Percentiles rank a stretch among this genome's conserved stretches.
Evolutionary conservation across 768 basidiomycete species (phyloP).

Genomic region (Russula emetica): DNA sequence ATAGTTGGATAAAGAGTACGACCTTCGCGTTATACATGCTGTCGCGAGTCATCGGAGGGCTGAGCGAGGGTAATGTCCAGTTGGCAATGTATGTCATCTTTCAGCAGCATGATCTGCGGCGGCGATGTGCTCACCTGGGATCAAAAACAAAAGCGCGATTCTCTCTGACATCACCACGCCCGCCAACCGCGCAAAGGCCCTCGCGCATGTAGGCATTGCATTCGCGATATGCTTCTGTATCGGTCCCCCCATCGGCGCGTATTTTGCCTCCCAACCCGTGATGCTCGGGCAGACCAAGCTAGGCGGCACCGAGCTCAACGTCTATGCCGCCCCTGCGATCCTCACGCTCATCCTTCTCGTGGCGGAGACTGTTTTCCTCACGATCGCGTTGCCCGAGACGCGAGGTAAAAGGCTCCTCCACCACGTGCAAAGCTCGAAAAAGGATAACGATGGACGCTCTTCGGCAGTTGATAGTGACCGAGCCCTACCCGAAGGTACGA

Average conservation of each 20-base stretch:
- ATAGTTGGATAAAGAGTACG: conserved; percentile 85
- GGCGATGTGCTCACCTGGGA: not conserved
- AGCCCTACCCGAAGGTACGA: not conserved
- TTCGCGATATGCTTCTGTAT: conserved; percentile 94
- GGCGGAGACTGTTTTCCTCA: conserved; percentile 76
- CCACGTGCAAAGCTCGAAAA: conserved; percentile 1
- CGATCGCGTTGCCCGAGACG: conserved; percentile 80
- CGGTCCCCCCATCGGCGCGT: conserved; percentile 92
- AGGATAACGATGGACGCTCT: conserved; percentile 28
- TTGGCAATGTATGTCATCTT: conserved; percentile 73
- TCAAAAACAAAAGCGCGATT: conserved; percentile 59
- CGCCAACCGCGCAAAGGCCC: conserved; percentile 73
- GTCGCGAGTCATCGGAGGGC: conserved; percentile 85
- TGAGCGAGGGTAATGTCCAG: conserved; percentile 97
- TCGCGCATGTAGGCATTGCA: conserved; percentile 92
- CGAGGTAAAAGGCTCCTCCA: conserved; percentile 38
- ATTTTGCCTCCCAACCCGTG: conserved; percentile 85
- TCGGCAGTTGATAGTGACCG: not conserved
- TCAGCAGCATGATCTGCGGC: not conserved
- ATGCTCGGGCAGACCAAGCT: conserved; percentile 48
- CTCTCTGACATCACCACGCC: conserved; percentile 86
- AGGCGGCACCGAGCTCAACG: conserved; percentile 64
- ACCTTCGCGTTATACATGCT: conserved; percentile 87
- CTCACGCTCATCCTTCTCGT: conserved; percentile 75
- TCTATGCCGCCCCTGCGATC: conserved; percentile 87